phyloP scores from a whole-genome alignment of 768 basidiomycete genomes.

The Rhodotorula toruloides region DNA sequence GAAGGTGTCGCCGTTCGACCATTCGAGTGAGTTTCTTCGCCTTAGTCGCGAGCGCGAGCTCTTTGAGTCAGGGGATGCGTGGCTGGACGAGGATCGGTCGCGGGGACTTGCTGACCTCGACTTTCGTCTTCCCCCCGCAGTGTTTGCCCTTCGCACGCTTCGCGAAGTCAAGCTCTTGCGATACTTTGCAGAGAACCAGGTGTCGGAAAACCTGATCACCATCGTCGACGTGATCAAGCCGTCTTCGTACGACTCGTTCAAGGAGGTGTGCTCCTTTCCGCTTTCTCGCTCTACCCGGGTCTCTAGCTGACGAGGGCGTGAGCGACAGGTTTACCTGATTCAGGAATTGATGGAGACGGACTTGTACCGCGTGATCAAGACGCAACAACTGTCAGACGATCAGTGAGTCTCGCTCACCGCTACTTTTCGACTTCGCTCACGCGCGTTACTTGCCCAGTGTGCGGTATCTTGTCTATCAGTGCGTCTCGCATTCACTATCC shows the following conservation, averaged over 20 bases:
- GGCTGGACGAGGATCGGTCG: too few relatives aligned
- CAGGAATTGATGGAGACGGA: conserved; percentile 74
- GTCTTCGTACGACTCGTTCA: conserved; percentile 66
- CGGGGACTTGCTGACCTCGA: not conserved
- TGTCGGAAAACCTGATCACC: conserved; percentile 64
- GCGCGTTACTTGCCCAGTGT: conserved; percentile 46
- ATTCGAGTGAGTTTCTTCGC: conserved; percentile 55
- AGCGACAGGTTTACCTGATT: conserved; percentile 50
- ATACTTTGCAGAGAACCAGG: conserved; percentile 52
- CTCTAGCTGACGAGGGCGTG: not conserved
- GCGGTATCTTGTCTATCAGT: conserved; percentile 95
- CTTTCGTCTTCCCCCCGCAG: conserved; percentile 41
- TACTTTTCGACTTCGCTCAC: not conserved
- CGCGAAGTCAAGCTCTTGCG: conserved; percentile 89
- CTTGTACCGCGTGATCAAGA: conserved; percentile 90
- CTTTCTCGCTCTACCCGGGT: conserved; percentile 15
- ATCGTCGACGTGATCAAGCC: conserved; percentile 92
- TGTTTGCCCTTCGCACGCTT: conserved; percentile 79
- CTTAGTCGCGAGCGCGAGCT: not conserved
- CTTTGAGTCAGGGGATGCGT: too few relatives aligned
- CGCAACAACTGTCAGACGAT: conserved; percentile 88
- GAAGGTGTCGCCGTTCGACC: conserved; percentile 90
- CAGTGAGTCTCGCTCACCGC: too few relatives aligned
- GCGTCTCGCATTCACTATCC: not conserved
- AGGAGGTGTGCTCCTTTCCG: conserved; percentile 61